phyloP scores from a whole-genome alignment of 2,329 filamentous ascomycete species.

The Fusarium decemcellulare region DNA sequence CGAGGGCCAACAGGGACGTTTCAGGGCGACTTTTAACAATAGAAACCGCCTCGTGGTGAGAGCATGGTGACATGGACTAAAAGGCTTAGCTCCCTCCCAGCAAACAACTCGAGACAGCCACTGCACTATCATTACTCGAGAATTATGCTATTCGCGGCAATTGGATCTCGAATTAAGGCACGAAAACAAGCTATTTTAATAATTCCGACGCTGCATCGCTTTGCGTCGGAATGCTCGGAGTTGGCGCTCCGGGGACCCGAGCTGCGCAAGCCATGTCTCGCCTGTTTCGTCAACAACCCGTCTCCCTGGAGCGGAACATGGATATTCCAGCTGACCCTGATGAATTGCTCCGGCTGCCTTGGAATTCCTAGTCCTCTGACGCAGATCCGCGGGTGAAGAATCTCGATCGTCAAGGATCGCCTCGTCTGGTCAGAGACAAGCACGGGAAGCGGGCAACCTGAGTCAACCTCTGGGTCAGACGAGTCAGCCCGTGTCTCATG shows the following conservation, averaged over 20 bases:
- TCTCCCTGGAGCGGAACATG: not conserved
- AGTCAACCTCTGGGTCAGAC: slow-evolving; percentile 6
- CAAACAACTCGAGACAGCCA: not conserved
- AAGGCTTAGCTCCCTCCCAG: not conserved
- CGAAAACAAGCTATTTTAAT: no score
- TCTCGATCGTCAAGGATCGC: slow-evolving; percentile 38
- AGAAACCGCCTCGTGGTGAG: not conserved
- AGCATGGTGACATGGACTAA: not conserved
- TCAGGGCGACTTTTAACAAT: no score
- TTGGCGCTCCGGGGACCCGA: no score
- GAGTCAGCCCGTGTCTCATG: slow-evolving; percentile 33
- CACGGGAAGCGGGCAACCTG: slow-evolving; percentile 9
- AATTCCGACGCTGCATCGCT: no score
- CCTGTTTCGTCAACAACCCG: not conserved
- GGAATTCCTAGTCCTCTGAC: not conserved
- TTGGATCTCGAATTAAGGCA: no score
- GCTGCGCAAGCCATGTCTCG: not conserved
- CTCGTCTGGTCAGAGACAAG: slow-evolving; percentile 2
- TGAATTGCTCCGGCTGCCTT: slow-evolving; percentile 12
- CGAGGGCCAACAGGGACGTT: no score
- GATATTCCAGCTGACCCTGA: not conserved
- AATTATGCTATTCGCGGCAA: no score
- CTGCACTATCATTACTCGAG: no score
- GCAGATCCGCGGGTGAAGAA: slow-evolving; percentile 23
- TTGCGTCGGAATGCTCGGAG: no score